Conservation (phyloP, 2,329 filamentous ascomycete genomes). For the Chaetoscypha palmicola region DNA sequence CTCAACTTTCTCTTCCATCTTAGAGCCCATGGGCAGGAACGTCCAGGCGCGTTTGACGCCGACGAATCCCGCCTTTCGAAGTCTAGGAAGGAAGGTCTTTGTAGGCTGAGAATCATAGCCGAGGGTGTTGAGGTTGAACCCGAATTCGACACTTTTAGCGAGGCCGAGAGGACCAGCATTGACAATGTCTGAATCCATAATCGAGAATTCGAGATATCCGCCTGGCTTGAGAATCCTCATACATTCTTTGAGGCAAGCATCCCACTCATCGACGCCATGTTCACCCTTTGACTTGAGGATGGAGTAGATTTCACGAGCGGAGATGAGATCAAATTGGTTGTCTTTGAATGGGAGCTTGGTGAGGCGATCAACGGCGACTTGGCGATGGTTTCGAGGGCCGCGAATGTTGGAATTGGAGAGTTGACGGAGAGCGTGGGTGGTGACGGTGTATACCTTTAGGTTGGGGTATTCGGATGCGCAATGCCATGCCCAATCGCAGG, state of each 20-base stretch:
- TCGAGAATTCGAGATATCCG: slow-evolving; percentile 82
- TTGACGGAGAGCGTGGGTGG: slow-evolving; percentile 64
- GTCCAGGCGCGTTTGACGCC: slow-evolving; percentile 80
- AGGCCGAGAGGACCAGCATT: slow-evolving; percentile 73
- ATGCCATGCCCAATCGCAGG: slow-evolving; percentile 95
- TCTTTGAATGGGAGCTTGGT: slow-evolving; percentile 79
- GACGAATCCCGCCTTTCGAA: slow-evolving; percentile 70
- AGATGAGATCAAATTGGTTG: slow-evolving; percentile 85
- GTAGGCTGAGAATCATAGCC: slow-evolving; percentile 85
- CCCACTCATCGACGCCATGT: slow-evolving; percentile 76
- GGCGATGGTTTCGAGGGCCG: slow-evolving; percentile 81
- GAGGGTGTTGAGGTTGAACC: slow-evolving; percentile 78
- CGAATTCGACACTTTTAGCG: slow-evolving; percentile 85
- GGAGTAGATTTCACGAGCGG: slow-evolving; percentile 77
- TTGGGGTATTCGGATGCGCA: slow-evolving; percentile 80
- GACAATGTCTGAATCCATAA: slow-evolving; percentile 86
- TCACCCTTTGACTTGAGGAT: slow-evolving; percentile 68
- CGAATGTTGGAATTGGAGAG: slow-evolving; percentile 67
- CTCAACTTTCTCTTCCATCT: slow-evolving; percentile 37
- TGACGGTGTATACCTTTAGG: slow-evolving; percentile 81
- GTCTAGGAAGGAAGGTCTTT: slow-evolving; percentile 68
- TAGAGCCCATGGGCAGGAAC: slow-evolving; percentile 72
- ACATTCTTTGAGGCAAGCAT: slow-evolving; percentile 76
- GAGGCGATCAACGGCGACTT: slow-evolving; percentile 68
- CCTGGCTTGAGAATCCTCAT: slow-evolving; percentile 84